Evolutionary conservation across 2,329 filamentous ascomycete species (phyloP).

Genomic region (Colletotrichum australisinense): DNA sequence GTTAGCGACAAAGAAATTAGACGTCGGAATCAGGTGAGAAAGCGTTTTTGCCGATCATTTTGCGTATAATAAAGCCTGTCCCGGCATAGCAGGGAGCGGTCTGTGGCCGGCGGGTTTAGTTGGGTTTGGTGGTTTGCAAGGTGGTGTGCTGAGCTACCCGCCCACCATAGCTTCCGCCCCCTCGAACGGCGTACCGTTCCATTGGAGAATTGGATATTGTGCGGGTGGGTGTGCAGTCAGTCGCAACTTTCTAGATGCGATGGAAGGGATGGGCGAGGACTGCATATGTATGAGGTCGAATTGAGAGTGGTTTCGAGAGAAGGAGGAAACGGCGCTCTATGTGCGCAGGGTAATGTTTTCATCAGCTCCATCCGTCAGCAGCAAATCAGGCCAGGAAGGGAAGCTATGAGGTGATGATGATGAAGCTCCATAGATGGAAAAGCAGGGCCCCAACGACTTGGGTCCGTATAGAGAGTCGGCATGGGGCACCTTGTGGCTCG

Average conservation of each 20-base stretch:
- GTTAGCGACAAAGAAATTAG: not conserved
- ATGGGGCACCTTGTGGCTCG: not conserved
- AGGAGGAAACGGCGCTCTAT: slow-evolving; percentile 10
- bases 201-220: slow-evolving; percentile 28
- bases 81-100: slow-evolving; percentile 1
- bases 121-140: not conserved
- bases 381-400: slow-evolving; percentile 11
- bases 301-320: not conserved
- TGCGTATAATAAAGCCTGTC: not conserved
- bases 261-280: slow-evolving; percentile 1
- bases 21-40: not conserved
- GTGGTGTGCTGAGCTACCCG: slow-evolving; percentile 21
- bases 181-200: slow-evolving; percentile 18
- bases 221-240: slow-evolving; percentile 12
- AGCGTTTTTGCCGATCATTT: not conserved
- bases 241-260: slow-evolving; percentile 15
- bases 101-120: slow-evolving; percentile 1
- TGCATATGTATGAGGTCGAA: not conserved
- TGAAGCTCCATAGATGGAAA: not conserved
- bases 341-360: slow-evolving; percentile 9
- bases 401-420: slow-evolving; percentile 34
- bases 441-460: slow-evolving; percentile 9
- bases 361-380: slow-evolving; percentile 2
- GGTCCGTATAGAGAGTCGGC: slow-evolving; percentile 5
- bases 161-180: slow-evolving; percentile 19